Base-by-base conservation (phyloP, 169 alveolate genomes). In the Eimeria sp. region DNA sequence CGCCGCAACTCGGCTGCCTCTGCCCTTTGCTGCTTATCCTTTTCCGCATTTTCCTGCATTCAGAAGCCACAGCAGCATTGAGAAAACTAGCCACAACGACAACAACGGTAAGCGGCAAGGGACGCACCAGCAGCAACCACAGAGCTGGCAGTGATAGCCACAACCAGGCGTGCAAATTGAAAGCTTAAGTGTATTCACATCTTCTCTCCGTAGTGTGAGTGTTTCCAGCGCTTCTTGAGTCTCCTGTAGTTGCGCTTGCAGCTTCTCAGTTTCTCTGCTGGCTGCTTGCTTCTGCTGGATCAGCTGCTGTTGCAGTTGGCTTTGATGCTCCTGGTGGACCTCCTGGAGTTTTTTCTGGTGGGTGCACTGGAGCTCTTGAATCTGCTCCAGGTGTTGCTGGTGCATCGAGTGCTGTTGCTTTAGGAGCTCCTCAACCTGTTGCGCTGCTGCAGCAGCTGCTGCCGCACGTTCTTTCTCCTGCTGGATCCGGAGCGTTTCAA, bases 391-490 rank as follows among this genome's bases (percentile, higher is more conserved):
- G 76, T 52, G 52, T 58, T 58, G 90, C 56, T 82, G 90, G 23
- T 30, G 66, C 72, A 54, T 54, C 74, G 49, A 30, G 43, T 82
- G 90, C 90, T 82, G 90, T 25, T 54, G 72, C 90, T 56, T n/a
- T 54, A 54, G 90, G 72, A n/a, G 66, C 90, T 52, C 72, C 71
- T 82, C 71, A 23, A 56, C 74, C 74, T 82, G 56, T 11, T 82
- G 54, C 30, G 87, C 87, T 23, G 87, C 62, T 77, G 87, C 85
- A 4, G 58, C 87, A 43, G 87, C 87, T 77, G 87, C 87, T 46
- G 87, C 87, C 10, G 43, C 66, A 23, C 87, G 64, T 18, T 77
- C 40, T 43, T 77, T 40, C 66, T 77, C 87, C 43, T 77, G 58
- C 66, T 77, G 66, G 25, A 27, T 33, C 46, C 87, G 87, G 64